Conservation (phyloP, 1,139 yeast species). For the Blastobotrys malaysiensis region DNA sequence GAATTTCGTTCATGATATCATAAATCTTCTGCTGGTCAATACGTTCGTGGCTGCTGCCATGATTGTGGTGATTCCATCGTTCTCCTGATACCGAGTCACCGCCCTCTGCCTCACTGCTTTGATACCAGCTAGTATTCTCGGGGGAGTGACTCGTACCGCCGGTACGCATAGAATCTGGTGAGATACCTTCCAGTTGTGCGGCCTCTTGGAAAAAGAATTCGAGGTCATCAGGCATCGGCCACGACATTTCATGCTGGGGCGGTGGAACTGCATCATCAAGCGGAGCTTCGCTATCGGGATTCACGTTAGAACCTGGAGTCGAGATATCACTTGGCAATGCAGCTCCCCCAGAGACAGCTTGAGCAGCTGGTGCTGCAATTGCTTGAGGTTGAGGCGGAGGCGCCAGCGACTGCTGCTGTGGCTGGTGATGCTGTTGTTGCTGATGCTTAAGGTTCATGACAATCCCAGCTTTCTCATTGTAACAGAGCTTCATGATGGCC, state of each 20-base stretch:
- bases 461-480: slow-evolving; percentile 31
- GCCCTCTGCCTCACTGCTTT: slow-evolving; percentile 8
- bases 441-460: slow-evolving; percentile 11
- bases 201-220: slow-evolving; percentile 28
- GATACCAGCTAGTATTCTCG: slow-evolving; percentile 11
- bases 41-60: slow-evolving; percentile 3
- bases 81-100: slow-evolving; percentile 9
- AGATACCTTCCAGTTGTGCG: slow-evolving; percentile 22
- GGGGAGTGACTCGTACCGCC: slow-evolving; percentile 12
- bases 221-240: slow-evolving; percentile 23
- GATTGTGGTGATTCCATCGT: background rate
- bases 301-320: slow-evolving; percentile 6
- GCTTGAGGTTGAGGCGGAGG: background rate
- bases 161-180: slow-evolving; percentile 20
- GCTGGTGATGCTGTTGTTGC: slow-evolving; percentile 2
- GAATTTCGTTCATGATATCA: slow-evolving; percentile 60
- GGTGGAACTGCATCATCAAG: slow-evolving; percentile 5
- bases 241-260: slow-evolving; percentile 11
- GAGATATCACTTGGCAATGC: slow-evolving; percentile 2
- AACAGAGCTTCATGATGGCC: slow-evolving; percentile 62
- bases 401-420: slow-evolving; percentile 4
- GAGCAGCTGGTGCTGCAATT: background rate
- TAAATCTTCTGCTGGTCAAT: slow-evolving; percentile 51
- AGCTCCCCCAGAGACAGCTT: slow-evolving; percentile 4
- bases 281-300: background rate